Evolutionary conservation across 768 basidiomycete genomes (phyloP).

Genomic region (Paxillus rubicundulus): DNA sequence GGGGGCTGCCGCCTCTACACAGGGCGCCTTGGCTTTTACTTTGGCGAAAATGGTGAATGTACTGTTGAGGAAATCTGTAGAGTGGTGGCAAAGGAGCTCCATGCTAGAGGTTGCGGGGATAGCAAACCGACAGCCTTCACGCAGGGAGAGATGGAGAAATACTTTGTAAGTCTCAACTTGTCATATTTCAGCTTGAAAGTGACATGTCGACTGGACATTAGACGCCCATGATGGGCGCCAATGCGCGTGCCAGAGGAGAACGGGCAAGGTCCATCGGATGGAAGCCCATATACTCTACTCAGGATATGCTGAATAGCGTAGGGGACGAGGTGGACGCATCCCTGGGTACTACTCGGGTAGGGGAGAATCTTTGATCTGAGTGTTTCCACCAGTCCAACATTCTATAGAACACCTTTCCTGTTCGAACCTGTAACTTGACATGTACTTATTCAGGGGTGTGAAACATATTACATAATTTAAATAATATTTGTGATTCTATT

Average conservation of each 20-base stretch:
- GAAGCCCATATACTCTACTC: slow-evolving; percentile 31
- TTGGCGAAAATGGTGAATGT: slow-evolving; percentile 51
- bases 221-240: slow-evolving; percentile 15
- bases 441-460: too few species aligned
- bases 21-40: slow-evolving; percentile 49
- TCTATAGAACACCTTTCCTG: background rate
- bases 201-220: background rate
- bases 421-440: background rate
- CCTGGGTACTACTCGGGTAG: background rate
- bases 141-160: slow-evolving; percentile 12
- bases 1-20: slow-evolving; percentile 16
- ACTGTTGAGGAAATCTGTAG: slow-evolving; percentile 41
- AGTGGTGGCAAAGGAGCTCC: slow-evolving; percentile 37
- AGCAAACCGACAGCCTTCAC: slow-evolving; percentile 43
- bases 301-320: slow-evolving; percentile 43
- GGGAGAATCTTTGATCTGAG: background rate
- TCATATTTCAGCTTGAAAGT: background rate
- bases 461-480: too few species aligned
- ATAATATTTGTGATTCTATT: background rate
- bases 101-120: slow-evolving; percentile 20
- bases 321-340: slow-evolving; percentile 36
- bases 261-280: slow-evolving; percentile 20
- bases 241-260: slow-evolving; percentile 21
- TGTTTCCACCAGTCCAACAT: background rate
- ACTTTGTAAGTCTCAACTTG: slow-evolving; percentile 13